Evolutionary conservation across 1,139 yeast genomes (phyloP).

Genomic region (Saccharomyces hybrid): DNA sequence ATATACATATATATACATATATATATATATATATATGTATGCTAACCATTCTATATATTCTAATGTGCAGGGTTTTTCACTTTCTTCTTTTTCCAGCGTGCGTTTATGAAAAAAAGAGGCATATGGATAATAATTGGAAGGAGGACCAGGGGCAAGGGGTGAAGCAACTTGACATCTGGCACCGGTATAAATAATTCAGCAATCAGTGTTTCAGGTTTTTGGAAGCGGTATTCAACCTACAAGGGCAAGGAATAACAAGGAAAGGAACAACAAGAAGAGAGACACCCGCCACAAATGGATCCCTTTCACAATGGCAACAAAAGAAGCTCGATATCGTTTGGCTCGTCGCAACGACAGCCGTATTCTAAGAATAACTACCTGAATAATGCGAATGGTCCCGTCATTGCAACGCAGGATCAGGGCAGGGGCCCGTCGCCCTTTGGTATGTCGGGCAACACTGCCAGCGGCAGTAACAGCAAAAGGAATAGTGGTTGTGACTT

Average conservation of each 20-base stretch:
- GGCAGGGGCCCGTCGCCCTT: conserved; percentile 2
- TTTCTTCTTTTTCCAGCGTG: background rate
- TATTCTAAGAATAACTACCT: background rate
- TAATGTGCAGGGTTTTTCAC: background rate
- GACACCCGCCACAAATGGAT: background rate
- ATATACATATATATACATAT: too few species aligned
- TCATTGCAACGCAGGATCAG: background rate
- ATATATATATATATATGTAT: background rate
- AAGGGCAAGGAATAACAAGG: background rate
- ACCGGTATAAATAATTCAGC: background rate
- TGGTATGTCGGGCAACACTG: conserved; percentile 2
- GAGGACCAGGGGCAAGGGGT: conserved; percentile 1
- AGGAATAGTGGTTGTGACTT: conserved; percentile 1
- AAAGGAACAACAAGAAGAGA: background rate
- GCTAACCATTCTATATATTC: background rate
- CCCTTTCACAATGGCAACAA: background rate
- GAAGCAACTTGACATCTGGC: background rate
- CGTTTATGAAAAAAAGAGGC: background rate
- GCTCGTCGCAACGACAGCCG: background rate
- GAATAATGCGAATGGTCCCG: background rate
- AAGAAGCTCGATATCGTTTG: background rate
- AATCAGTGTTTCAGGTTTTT: background rate
- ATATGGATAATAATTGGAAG: background rate
- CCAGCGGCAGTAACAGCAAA: background rate
- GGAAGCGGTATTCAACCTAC: background rate